A percentile compares a stretch with the other conserved stretches of the same genome.
These are phyloP conservation scores for Lantana camara DNA, from an alignment of 257 asterid species.

Conservation along the genomic window DNA sequence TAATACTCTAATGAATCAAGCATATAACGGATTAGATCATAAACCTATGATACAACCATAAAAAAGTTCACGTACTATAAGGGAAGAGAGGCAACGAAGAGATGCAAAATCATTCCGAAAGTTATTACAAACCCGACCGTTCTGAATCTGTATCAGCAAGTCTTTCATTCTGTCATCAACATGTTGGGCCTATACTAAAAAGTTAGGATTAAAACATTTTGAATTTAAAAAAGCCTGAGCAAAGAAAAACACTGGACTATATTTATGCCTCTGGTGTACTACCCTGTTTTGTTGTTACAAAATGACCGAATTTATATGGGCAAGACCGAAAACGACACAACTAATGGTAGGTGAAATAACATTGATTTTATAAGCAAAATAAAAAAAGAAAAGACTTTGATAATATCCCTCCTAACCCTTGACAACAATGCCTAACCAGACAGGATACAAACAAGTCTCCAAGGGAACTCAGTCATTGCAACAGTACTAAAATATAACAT, in stretches of 20 bases:
- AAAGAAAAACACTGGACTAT: background rate
- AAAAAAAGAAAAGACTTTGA: too few species aligned
- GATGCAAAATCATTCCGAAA: constrained; percentile 14
- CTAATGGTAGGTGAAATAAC: too few species aligned
- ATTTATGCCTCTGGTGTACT: too few species aligned
- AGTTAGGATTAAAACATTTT: background rate
- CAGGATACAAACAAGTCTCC: too few species aligned
- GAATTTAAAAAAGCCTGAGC: background rate
- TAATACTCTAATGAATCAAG: constrained; percentile 7
- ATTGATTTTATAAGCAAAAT: too few species aligned
- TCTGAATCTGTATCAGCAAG: constrained; percentile 57
- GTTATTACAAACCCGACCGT: constrained; percentile 62
- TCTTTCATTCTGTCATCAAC: constrained; percentile 62
- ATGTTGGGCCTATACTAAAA: constrained; percentile 41
- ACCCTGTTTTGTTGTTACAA: too few species aligned
- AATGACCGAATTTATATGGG: too few species aligned
- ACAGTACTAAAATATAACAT: too few species aligned
- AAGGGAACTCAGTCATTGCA: too few species aligned
- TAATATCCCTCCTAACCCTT: too few species aligned
- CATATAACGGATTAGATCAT: background rate
- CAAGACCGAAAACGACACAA: too few species aligned
- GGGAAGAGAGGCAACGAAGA: background rate
- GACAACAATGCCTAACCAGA: too few species aligned
- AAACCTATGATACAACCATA: background rate
- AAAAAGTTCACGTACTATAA: constrained; percentile 7